phyloP scores from a whole-genome alignment of 2,329 filamentous ascomycete genomes.

The Zopfia rhizophila region DNA sequence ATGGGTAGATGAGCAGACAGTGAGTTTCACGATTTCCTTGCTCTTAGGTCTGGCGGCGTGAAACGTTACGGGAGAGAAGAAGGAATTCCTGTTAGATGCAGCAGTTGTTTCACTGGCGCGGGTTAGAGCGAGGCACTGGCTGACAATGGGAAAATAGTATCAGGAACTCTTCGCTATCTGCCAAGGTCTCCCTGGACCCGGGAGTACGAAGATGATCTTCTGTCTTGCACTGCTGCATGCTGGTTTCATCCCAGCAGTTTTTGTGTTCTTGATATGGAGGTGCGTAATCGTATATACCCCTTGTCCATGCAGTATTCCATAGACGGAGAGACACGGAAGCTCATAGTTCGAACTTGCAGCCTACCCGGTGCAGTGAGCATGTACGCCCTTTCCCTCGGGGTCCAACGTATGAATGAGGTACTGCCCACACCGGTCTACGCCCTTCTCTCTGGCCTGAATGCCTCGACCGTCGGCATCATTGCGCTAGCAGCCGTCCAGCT shows the following conservation, averaged over 20 bases:
- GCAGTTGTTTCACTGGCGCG: background rate
- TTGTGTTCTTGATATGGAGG: slow-evolving; percentile 74
- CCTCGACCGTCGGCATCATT: slow-evolving; percentile 77
- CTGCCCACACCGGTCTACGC: slow-evolving; percentile 74
- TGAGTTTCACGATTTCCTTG: too few relatives aligned
- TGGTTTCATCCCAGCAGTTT: slow-evolving; percentile 66
- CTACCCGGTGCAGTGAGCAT: slow-evolving; percentile 77
- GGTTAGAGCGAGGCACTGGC: too few relatives aligned
- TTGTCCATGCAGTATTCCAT: slow-evolving; percentile 2
- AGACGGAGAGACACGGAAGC: background rate
- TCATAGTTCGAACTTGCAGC: slow-evolving; percentile 55
- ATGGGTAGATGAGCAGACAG: slow-evolving; percentile 77
- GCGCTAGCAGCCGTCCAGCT: slow-evolving; percentile 74
- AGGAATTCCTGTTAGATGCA: too few relatives aligned
- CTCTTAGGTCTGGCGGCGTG: background rate
- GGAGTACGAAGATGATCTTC: slow-evolving; percentile 76
- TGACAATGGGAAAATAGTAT: too few relatives aligned
- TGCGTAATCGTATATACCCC: too few relatives aligned
- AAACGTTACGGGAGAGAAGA: background rate
- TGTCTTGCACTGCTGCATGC: slow-evolving; percentile 73
- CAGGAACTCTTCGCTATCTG: slow-evolving; percentile 77
- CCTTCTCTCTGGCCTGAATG: slow-evolving; percentile 76
- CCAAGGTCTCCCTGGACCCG: slow-evolving; percentile 75
- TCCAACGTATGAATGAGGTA: slow-evolving; percentile 67
- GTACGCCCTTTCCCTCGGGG: slow-evolving; percentile 73